These are phyloP conservation scores for Boletus huronensis DNA, from an alignment of 768 basidiomycete genomes.

Conservation along the genomic window DNA sequence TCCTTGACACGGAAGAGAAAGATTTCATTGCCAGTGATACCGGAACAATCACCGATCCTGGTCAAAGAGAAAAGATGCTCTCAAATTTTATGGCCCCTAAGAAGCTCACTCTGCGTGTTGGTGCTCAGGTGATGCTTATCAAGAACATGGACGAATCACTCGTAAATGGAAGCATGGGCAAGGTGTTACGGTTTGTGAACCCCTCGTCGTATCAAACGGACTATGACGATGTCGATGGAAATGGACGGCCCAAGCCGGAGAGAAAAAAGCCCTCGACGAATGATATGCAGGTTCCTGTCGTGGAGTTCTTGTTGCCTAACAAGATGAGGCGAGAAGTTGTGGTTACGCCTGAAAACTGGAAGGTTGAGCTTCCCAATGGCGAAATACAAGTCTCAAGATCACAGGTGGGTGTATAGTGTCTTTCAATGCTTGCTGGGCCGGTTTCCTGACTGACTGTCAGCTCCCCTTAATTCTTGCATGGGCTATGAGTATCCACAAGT, in stretches of 20 bases:
- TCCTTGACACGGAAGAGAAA: conserved; percentile 50
- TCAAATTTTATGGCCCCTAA: conserved; percentile 88
- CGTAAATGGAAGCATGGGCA: conserved; percentile 94
- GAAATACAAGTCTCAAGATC: conserved; percentile 75
- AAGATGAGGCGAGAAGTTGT: conserved; percentile 52
- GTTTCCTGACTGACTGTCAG: conserved; percentile 37
- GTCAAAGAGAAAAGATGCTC: conserved; percentile 73
- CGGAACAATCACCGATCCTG: conserved; percentile 50
- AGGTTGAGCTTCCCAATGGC: conserved; percentile 83
- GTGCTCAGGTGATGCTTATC: conserved; percentile 92
- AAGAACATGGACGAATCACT: conserved; percentile 90
- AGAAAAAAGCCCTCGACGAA: conserved; percentile 27
- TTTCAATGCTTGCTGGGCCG: neutral
- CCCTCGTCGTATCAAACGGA: conserved; percentile 45
- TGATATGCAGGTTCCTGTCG: conserved; percentile 56
- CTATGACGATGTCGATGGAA: conserved; percentile 34
- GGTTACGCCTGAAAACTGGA: conserved; percentile 74
- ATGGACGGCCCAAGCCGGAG: conserved; percentile 36
- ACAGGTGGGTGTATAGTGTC: conserved; percentile 53
- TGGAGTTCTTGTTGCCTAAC: conserved; percentile 70
- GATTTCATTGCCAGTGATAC: conserved; percentile 60
- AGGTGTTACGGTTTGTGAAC: conserved; percentile 70
- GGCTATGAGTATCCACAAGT: conserved; percentile 99
- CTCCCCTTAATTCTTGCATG: conserved; percentile 86
- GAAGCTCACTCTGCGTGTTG: conserved; percentile 63